Evolutionary conservation across 176 grass and related monocot species (phyloP).

Genomic region (Oryza glumipatula): DNA sequence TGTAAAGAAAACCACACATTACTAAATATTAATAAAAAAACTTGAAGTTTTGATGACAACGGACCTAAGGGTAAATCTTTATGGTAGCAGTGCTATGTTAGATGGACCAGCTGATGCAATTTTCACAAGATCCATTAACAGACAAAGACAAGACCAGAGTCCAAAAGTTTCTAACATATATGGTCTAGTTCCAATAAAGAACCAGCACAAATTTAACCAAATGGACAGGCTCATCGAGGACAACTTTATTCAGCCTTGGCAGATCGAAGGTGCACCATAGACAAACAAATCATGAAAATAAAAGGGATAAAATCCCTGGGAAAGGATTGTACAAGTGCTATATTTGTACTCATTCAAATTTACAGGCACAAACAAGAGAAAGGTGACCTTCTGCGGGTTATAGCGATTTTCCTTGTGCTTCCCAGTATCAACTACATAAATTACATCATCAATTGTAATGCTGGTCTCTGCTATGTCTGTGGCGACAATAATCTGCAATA

Average conservation of each 20-base stretch:
- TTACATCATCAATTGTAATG: constrained; percentile 98
- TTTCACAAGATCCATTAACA: background rate
- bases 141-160: background rate
- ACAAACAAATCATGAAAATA: background rate
- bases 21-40: background rate
- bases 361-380: constrained; percentile 11
- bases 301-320: background rate
- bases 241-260: background rate
- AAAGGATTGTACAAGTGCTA: constrained; percentile 25
- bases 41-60: background rate
- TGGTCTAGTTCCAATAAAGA: background rate
- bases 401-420: constrained; percentile 98
- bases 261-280: background rate
- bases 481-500: constrained; percentile 90
- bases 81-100: background rate
- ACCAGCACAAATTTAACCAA: background rate
- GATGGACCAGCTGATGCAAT: background rate
- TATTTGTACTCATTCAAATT: constrained; percentile 30
- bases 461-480: constrained; percentile 99
- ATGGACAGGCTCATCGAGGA: background rate
- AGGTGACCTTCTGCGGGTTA: constrained; percentile 88
- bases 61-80: background rate
- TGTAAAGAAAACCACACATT: constrained; percentile 12
- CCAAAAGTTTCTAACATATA: constrained; percentile 27
- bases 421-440: constrained; percentile 94